Base-by-base conservation (phyloP, 1,139 yeast species). In the Scheffersomyces parashehatae region DNA sequence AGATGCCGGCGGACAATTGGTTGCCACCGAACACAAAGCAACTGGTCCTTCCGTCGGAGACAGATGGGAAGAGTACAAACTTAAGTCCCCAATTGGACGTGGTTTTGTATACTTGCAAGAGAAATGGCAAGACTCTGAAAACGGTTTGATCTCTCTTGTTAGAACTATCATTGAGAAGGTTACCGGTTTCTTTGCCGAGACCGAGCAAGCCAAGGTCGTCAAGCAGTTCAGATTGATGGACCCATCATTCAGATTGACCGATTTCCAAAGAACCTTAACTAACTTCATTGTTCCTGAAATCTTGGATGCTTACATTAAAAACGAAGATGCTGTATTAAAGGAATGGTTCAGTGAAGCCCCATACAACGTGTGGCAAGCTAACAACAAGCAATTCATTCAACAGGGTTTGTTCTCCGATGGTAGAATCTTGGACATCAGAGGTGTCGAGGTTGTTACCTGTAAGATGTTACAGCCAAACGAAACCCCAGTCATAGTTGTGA, bases 331-430 rank as follows among this genome's bases (percentile, higher is more conserved):
- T 42, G 85, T 85, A 24, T 77, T 95, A 62, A 88, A 91, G 65
- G 73, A 75, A 55, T 95, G 99, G 99, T 80, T 95, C 49, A 86
- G 96, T 42, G 99, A 95, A 68, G 98, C 98, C 29, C 98, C 99
- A 32, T 90, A 74, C 71, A 91, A 93, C 63, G 96, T 95, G 43
- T 90, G 96, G 82, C 82, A 88, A 54, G 96, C 97, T 34, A 89
- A 87, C 65, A 90, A 93, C 63, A 95, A 95, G 68, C 96, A 88
- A 61, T 85, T 90, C 64, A 82, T 86, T 58, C 96, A 91, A 59
- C 96, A 91, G 66, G 96, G 96, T 8, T 75, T 93, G 43, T 88
- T 88, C 59, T 85, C 97, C 14, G 99, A 95, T 56, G 95, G 97
- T 41, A 82, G 83, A 52, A 89, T 95, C 52, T 77, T 93, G 60